phyloP scores from a whole-genome alignment of 495 filamentous ascomycete genomes.

The Lophiotrema nucula region DNA sequence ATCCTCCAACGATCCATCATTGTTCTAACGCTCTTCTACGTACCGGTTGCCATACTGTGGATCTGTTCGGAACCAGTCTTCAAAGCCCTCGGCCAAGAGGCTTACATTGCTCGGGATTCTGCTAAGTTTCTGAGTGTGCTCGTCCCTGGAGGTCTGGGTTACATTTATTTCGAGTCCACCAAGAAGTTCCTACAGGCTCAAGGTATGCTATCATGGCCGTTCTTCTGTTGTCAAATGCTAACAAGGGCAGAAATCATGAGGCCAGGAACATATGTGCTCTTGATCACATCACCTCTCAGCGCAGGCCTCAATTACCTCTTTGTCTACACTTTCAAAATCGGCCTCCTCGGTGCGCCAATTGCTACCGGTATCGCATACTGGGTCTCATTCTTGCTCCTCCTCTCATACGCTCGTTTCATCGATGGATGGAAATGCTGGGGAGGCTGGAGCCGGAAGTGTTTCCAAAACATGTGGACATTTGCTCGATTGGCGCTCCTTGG shows the following conservation, averaged over 20 bases:
- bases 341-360: slow-evolving; percentile 76
- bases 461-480: slow-evolving; percentile 69
- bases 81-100: slow-evolving; percentile 72
- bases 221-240: slow-evolving; percentile 14
- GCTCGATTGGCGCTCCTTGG: slow-evolving; percentile 74
- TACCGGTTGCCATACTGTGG: slow-evolving; percentile 76
- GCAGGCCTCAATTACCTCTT: slow-evolving; percentile 76
- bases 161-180: slow-evolving; percentile 87
- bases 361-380: slow-evolving; percentile 87
- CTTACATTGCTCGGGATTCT: slow-evolving; percentile 71
- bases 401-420: slow-evolving; percentile 72
- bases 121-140: slow-evolving; percentile 73
- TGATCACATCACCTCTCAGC: slow-evolving; percentile 80
- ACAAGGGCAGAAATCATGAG: slow-evolving; percentile 69
- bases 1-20: slow-evolving; percentile 78
- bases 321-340: slow-evolving; percentile 67
- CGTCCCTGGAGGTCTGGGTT: slow-evolving; percentile 82
- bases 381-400: slow-evolving; percentile 74
- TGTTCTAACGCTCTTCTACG: slow-evolving; percentile 70
- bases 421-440: slow-evolving; percentile 79
- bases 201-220: slow-evolving; percentile 47
- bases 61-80: slow-evolving; percentile 75
- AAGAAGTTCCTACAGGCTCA: slow-evolving; percentile 94
- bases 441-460: slow-evolving; percentile 65
- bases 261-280: slow-evolving; percentile 81